Percentiles rank a stretch among this genome's conserved stretches.
Conservation (phyloP, 176 grass and related monocot genomes). For the Chloris gayana region DNA sequence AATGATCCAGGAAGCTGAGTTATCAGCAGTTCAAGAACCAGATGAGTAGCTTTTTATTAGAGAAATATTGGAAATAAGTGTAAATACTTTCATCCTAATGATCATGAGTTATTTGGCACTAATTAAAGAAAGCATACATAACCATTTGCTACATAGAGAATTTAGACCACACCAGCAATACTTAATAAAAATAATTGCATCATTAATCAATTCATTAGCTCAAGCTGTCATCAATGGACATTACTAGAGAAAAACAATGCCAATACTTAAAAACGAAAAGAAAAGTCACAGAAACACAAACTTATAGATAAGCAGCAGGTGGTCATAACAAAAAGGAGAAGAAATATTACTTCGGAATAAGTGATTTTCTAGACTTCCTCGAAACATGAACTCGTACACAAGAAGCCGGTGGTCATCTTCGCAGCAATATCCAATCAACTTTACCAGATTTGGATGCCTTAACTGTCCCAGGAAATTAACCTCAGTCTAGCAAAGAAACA, state of each 20-base stretch:
- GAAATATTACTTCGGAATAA: constrained; percentile 90
- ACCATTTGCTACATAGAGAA: not conserved
- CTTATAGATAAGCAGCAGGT: constrained; percentile 1
- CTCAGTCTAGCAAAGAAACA: constrained; percentile 72
- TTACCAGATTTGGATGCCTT: constrained; percentile 98
- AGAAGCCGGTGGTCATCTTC: constrained; percentile 97
- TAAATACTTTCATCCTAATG: not conserved
- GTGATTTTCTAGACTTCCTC: constrained; percentile 99
- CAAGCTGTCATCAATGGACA: not conserved
- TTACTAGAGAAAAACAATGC: constrained; percentile 27
- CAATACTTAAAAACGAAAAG: not conserved
- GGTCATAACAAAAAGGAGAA: constrained; percentile 19
- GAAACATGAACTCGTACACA: constrained; percentile 99
- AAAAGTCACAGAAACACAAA: constrained; percentile 8
- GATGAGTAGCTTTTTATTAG: not conserved
- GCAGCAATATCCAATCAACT: constrained; percentile 98
- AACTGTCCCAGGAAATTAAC: constrained; percentile 96
- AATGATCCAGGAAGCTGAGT: not conserved
- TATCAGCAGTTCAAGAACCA: constrained; percentile 8
- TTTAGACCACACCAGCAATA: not conserved
- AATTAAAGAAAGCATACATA: not conserved
- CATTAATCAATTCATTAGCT: not conserved
- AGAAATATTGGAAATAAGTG: not conserved
- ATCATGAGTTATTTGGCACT: not conserved
- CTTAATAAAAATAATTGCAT: constrained; percentile 11